These are phyloP conservation scores for Cystofilobasidium macerans DNA, from an alignment of 768 basidiomycete genomes.

Conservation along the genomic window DNA sequence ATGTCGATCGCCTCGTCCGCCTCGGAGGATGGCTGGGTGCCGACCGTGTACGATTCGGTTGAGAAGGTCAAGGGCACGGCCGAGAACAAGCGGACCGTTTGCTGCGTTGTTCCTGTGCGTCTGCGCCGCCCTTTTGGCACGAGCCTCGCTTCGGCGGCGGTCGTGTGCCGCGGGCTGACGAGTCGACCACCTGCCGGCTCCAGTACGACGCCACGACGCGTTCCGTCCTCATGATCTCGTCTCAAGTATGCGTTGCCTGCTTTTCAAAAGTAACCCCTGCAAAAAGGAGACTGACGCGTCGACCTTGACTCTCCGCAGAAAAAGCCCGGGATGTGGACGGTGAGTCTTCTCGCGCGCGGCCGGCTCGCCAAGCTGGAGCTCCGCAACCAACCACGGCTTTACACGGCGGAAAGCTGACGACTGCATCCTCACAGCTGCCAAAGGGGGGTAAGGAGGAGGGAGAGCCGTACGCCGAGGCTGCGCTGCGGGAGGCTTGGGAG, in stretches of 20 bases:
- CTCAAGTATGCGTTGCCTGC: background rate
- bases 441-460: slow-evolving; percentile 14
- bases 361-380: no score
- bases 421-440: background rate
- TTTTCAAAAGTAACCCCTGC: no score
- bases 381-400: no score
- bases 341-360: background rate
- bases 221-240: slow-evolving; percentile 10
- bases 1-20: slow-evolving; percentile 10
- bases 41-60: background rate
- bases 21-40: slow-evolving; percentile 11
- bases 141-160: no score
- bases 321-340: slow-evolving; percentile 3
- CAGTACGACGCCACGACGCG: background rate
- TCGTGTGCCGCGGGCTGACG: background rate
- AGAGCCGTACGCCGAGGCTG: slow-evolving; percentile 3
- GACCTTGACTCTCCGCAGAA: background rate
- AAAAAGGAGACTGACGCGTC: background rate
- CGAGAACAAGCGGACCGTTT: slow-evolving; percentile 10
- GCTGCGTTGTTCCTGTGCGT: slow-evolving; percentile 11
- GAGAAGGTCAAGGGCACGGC: slow-evolving; percentile 12
- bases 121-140: no score
- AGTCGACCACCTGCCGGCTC: background rate
- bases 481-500: slow-evolving; percentile 13
- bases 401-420: no score